phyloP scores from a whole-genome alignment of 164 flowering plant genomes.

The Vitis cinerea region DNA sequence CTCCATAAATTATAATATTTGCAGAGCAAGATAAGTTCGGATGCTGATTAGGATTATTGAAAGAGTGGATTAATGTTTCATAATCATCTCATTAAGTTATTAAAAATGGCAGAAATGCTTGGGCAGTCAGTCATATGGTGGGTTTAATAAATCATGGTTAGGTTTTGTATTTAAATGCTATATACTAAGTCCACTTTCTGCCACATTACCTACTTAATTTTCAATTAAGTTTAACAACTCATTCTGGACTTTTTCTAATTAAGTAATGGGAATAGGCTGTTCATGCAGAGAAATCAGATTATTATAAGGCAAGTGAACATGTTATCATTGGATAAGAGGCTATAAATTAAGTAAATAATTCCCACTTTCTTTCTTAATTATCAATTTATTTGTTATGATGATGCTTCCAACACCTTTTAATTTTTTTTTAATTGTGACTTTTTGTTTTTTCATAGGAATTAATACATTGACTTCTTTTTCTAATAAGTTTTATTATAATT shows the following conservation, averaged over 20 bases:
- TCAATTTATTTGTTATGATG: too few species aligned
- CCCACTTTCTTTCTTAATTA: too few species aligned
- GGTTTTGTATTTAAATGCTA: not conserved
- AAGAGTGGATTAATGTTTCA: not conserved
- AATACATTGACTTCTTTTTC: too few species aligned
- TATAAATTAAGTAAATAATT: too few species aligned
- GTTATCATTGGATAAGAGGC: too few species aligned
- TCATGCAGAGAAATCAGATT: too few species aligned
- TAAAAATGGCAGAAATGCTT: not conserved
- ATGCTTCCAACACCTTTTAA: too few species aligned
- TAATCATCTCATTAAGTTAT: not conserved
- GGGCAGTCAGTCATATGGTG: not conserved
- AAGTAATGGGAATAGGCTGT: not conserved
- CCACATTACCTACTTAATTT: constrained; percentile 24
- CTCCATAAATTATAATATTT: constrained; percentile 9
- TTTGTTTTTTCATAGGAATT: too few species aligned
- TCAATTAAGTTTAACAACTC: constrained; percentile 17
- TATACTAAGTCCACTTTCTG: constrained; percentile 12
- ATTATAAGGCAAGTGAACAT: too few species aligned
- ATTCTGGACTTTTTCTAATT: constrained; percentile 1
- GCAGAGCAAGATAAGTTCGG: constrained; percentile 11
- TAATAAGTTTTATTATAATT: too few species aligned
- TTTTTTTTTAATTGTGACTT: too few species aligned
- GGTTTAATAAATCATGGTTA: not conserved
- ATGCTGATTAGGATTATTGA: not conserved